Conservation (phyloP, 140 eudicot species). For the Erigeron philadelphicus region DNA sequence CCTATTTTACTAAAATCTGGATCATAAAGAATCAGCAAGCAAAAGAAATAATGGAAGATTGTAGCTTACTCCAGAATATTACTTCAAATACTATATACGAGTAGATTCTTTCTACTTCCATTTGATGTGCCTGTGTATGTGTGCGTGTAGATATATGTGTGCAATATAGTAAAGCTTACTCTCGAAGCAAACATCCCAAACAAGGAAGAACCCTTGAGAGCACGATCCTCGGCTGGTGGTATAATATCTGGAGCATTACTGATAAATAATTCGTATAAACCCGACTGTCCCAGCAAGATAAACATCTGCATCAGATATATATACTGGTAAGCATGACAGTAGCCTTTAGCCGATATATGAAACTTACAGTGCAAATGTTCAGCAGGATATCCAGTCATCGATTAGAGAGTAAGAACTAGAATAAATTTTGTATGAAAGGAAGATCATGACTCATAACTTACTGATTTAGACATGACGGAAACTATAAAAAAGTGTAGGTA, state of each 20-base stretch:
- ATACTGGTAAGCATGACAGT: background rate
- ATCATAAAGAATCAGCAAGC: background rate
- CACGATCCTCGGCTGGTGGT: slow-evolving; percentile 58
- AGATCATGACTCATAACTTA: background rate
- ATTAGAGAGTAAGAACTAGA: background rate
- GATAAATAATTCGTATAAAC: slow-evolving; percentile 73
- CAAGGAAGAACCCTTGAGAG: slow-evolving; percentile 71
- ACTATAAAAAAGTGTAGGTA: background rate
- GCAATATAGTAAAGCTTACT: slow-evolving; percentile 36
- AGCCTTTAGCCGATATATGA: background rate
- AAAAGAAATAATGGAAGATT: too few species aligned
- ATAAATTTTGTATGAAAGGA: background rate
- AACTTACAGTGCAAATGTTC: too few species aligned
- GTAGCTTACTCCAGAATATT: background rate
- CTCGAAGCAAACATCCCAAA: slow-evolving; percentile 87
- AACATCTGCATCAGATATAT: slow-evolving; percentile 48
- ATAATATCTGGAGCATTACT: slow-evolving; percentile 49
- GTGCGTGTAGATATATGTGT: background rate
- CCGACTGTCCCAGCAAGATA: slow-evolving; percentile 94
- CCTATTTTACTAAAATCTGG: background rate
- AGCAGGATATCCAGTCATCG: background rate
- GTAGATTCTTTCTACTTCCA: too few species aligned
- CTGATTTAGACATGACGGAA: background rate
- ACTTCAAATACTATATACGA: background rate
- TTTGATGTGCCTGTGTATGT: too few species aligned